phyloP scores from a whole-genome alignment of 73 alveolate genomes.

The Blepharisma japonicum region DNA sequence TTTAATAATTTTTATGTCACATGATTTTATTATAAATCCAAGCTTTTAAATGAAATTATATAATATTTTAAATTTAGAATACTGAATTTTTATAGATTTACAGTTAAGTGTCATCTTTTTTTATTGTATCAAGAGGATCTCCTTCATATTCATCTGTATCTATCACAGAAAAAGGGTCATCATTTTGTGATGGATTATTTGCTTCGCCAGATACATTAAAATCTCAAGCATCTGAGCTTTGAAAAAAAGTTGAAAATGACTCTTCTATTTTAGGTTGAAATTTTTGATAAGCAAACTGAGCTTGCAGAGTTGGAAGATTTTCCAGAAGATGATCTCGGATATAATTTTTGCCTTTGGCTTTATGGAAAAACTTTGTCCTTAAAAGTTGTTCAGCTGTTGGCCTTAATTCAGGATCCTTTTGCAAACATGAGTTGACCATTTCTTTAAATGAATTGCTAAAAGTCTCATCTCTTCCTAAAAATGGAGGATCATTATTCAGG shows the following conservation, averaged over 20 bases:
- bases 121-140: neutral
- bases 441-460: constrained; percentile 32
- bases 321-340: neutral
- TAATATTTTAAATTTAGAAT: neutral
- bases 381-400: constrained; percentile 42
- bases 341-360: neutral
- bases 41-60: neutral
- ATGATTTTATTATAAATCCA: neutral
- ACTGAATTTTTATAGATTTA: neutral
- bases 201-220: constrained; percentile 5
- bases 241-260: neutral
- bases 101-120: neutral
- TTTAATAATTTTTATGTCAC: neutral
- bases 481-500: constrained; percentile 11
- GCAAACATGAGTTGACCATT: constrained; percentile 24
- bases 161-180: neutral
- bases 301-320: neutral
- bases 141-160: neutral
- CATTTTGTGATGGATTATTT: neutral
- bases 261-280: neutral
- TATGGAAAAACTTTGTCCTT: constrained; percentile 9
- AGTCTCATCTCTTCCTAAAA: constrained; percentile 29
- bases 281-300: neutral
- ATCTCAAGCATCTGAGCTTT: neutral
- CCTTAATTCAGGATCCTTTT: constrained; percentile 34